phyloP scores from a whole-genome alignment of 352 stramenopile species.

The Peronosclerospora sorghi region DNA sequence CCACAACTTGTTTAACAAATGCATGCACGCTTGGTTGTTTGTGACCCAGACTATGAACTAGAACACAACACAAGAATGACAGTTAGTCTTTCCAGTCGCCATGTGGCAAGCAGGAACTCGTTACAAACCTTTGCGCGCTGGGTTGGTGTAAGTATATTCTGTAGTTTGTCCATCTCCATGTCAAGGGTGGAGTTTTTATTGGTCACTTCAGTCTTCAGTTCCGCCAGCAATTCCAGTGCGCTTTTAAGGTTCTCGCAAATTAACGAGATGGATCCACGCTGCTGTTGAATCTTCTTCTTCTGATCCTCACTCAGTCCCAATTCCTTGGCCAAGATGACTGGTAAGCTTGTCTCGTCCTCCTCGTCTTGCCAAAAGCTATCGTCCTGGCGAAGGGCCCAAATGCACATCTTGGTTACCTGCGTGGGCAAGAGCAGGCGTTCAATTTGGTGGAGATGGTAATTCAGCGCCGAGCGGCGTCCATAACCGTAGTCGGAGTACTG shows the following conservation, averaged over 20 bases:
- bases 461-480: conserved; percentile 75
- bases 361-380: conserved; percentile 85
- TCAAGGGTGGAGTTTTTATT: conserved; percentile 90
- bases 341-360: conserved; percentile 84
- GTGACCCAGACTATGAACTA: conserved; percentile 93
- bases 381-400: conserved; percentile 86
- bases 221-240: conserved; percentile 73
- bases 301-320: conserved; percentile 87
- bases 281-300: conserved; percentile 89
- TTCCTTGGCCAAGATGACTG: conserved; percentile 84
- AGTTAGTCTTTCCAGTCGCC: not conserved
- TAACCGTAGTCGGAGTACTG: conserved; percentile 88
- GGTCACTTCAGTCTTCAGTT: conserved; percentile 81
- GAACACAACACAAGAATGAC: conserved; percentile 3
- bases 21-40: conserved; percentile 93
- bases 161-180: conserved; percentile 89
- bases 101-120: conserved; percentile 1
- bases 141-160: conserved; percentile 89
- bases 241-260: conserved; percentile 87
- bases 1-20: conserved; percentile 95
- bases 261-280: conserved; percentile 56
- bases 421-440: conserved; percentile 89
- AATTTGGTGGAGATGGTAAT: conserved; percentile 90
- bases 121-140: conserved; percentile 80
- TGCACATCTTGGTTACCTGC: conserved; percentile 90